Evolutionary conservation across 2,329 filamentous ascomycete genomes (phyloP).

Genomic region (Colletotrichum nymphaeae): DNA sequence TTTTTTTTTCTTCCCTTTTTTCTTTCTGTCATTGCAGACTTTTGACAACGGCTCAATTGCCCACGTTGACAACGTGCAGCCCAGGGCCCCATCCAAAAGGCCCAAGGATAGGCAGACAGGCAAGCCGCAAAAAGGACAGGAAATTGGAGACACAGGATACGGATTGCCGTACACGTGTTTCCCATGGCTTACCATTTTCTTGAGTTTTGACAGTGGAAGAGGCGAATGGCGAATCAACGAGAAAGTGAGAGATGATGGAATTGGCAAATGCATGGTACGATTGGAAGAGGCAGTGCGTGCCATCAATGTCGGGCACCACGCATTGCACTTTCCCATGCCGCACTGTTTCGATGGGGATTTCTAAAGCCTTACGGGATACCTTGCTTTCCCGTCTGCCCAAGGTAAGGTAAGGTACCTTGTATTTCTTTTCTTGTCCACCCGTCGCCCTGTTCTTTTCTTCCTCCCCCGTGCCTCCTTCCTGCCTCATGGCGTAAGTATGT

Average conservation of each 20-base stretch:
- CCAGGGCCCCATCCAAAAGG: background rate
- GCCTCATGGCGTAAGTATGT: background rate
- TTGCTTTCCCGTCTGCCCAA: no score
- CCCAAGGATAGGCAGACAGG: background rate
- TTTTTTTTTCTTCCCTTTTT: background rate
- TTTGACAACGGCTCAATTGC: conserved; percentile 21
- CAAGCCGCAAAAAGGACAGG: background rate
- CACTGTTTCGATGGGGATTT: background rate
- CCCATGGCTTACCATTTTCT: background rate
- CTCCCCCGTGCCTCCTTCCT: background rate
- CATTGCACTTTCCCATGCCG: background rate
- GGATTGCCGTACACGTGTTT: background rate
- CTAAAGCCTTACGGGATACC: background rate
- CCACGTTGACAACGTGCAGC: conserved; percentile 24
- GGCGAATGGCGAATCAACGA: background rate
- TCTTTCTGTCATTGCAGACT: conserved; percentile 1
- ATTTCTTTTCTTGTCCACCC: background rate
- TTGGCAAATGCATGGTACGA: background rate
- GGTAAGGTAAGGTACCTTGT: background rate
- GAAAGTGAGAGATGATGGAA: conserved; percentile 4
- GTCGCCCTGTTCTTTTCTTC: background rate
- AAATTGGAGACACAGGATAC: background rate
- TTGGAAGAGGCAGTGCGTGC: background rate
- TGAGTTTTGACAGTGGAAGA: background rate
- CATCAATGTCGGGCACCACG: background rate